A percentile compares a stretch with the other conserved stretches of the same genome.
Conservation (phyloP, 106 monocot genomes). For the Vanilla planifolia region DNA sequence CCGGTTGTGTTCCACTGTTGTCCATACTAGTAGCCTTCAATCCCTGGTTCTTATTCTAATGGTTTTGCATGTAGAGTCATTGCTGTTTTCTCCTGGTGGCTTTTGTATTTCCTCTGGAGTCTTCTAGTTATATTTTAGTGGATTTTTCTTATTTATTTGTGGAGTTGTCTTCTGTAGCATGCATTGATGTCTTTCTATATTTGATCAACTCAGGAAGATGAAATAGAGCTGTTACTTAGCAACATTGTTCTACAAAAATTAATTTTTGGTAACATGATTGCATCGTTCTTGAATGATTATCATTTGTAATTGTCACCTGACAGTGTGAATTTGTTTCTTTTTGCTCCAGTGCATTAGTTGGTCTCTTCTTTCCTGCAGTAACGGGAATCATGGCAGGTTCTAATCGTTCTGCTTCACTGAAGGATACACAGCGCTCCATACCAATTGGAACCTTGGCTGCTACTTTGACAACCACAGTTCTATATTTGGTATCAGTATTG, state of each 20-base stretch:
- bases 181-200: no score
- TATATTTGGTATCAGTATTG: slow-evolving; percentile 76
- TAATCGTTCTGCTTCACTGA: slow-evolving; percentile 86
- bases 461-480: slow-evolving; percentile 55
- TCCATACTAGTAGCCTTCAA: no score
- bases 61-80: no score
- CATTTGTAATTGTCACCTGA: slow-evolving; percentile 14
- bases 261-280: neutral
- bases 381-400: slow-evolving; percentile 99
- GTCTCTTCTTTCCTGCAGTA: slow-evolving; percentile 92
- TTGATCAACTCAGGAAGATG: neutral
- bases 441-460: slow-evolving; percentile 88
- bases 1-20: no score
- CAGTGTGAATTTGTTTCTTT: slow-evolving; percentile 5
- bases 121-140: no score
- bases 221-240: neutral
- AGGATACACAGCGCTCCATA: slow-evolving; percentile 94
- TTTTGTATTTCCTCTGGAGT: no score
- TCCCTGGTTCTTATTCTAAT: no score
- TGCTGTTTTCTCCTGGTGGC: no score
- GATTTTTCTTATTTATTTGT: no score
- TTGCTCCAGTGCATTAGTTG: slow-evolving; percentile 81
- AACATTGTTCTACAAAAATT: neutral
- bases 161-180: no score
- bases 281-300: neutral